Conservation (phyloP, 2,329 filamentous ascomycete species). For the Colletotrichum euphorbiae region DNA sequence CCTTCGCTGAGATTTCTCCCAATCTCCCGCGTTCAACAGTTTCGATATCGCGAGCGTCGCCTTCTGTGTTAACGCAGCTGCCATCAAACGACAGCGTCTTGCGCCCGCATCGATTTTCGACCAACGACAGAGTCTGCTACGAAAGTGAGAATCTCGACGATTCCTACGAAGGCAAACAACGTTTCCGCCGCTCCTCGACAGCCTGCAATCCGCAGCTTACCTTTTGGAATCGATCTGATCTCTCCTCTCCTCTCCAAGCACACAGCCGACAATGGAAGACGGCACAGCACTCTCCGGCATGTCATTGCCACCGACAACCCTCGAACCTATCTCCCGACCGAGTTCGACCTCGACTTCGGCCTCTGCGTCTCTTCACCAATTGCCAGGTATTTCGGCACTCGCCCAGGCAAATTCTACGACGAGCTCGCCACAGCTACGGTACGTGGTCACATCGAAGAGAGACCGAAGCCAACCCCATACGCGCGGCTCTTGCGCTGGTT, state of each 20-base stretch:
- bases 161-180: background rate
- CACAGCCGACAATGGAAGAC: constrained; percentile 58
- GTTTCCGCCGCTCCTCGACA: background rate
- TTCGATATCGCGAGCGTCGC: background rate
- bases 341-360: constrained; percentile 59
- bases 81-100: background rate
- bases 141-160: background rate
- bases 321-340: constrained; percentile 60
- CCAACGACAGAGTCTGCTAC: background rate
- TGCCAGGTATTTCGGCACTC: constrained; percentile 60
- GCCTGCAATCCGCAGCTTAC: background rate
- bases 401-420: constrained; percentile 54
- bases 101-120: background rate
- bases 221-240: background rate
- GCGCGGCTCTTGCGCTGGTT: background rate
- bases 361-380: constrained; percentile 54
- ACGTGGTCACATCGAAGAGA: constrained; percentile 44
- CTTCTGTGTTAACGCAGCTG: background rate
- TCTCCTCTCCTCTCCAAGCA: constrained; percentile 13
- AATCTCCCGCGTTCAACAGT: constrained; percentile 1
- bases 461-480: background rate
- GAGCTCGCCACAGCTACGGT: constrained; percentile 61
- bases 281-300: constrained; percentile 42
- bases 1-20: constrained; percentile 2
- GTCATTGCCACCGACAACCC: constrained; percentile 45